Evolutionary conservation across 1,284 basidiomycete species (phyloP).

Genomic region (Trametes hirsuta): DNA sequence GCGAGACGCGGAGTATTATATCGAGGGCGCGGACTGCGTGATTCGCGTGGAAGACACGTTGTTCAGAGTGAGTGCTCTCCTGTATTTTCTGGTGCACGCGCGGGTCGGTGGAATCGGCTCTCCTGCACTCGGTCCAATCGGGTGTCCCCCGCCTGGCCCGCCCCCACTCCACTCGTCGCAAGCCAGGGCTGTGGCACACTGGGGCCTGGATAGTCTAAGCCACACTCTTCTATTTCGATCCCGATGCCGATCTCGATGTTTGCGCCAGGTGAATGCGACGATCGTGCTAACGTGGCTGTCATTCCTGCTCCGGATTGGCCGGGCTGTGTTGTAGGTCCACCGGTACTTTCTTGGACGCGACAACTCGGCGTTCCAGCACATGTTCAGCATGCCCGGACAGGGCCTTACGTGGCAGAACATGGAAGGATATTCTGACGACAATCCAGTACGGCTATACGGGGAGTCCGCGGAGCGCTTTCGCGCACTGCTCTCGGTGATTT

Average conservation of each 20-base stretch:
- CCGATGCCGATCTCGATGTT: constrained; percentile 23
- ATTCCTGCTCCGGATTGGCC: constrained; percentile 7
- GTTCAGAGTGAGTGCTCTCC: constrained; percentile 44
- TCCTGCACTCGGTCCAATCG: neutral
- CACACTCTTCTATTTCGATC: constrained; percentile 13
- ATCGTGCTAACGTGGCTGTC: constrained; percentile 13
- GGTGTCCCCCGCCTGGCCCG: neutral
- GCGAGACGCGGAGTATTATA: constrained; percentile 33
- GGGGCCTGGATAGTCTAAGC: constrained; percentile 1
- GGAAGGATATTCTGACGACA: constrained; percentile 50
- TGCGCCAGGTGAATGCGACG: neutral
- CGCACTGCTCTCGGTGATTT: constrained; percentile 50
- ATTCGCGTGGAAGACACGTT: constrained; percentile 49
- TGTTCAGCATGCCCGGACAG: constrained; percentile 49
- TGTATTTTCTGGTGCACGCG: neutral
- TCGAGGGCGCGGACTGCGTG: constrained; percentile 48
- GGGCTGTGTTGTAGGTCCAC: constrained; percentile 44
- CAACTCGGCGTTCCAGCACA: constrained; percentile 53
- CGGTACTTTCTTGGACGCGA: constrained; percentile 53
- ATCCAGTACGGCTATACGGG: constrained; percentile 51
- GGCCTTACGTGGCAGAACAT: constrained; percentile 12
- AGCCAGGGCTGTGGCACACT: constrained; percentile 6
- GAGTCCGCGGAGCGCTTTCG: constrained; percentile 52
- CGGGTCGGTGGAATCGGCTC: constrained; percentile 3
- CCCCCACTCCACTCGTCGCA: neutral